Evolutionary conservation across 768 basidiomycete species (phyloP).

Genomic region (Agrocybe praecox): DNA sequence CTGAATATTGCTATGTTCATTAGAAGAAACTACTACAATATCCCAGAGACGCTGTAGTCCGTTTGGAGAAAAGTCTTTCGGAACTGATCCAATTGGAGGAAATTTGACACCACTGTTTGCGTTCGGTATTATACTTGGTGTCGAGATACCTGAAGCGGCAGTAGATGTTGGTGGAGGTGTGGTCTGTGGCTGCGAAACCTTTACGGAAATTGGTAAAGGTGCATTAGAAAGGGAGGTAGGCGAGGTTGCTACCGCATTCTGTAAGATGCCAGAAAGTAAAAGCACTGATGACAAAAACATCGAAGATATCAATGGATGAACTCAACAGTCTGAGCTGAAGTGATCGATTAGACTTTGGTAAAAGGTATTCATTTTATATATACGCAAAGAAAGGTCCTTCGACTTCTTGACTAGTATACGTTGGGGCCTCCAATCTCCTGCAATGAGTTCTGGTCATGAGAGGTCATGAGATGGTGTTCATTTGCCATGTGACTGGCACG

Average conservation of each 20-base stretch:
- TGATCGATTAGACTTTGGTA: too few species aligned
- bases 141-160: conserved; percentile 3
- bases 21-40: conserved; percentile 30
- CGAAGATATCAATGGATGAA: background rate
- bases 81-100: conserved; percentile 42
- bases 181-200: background rate
- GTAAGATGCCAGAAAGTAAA: background rate
- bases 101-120: conserved; percentile 22
- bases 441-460: background rate
- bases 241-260: background rate
- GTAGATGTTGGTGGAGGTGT: conserved; percentile 5
- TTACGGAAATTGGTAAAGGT: background rate
- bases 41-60: conserved; percentile 45
- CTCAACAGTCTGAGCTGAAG: too few species aligned
- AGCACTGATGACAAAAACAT: background rate
- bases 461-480: background rate
- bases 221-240: background rate
- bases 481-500: background rate
- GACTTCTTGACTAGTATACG: background rate
- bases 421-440: background rate
- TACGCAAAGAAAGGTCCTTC: background rate
- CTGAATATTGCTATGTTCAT: background rate
- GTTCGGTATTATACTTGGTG: conserved; percentile 1
- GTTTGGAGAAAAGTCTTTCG: conserved; percentile 38
- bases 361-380: background rate